Evolutionary conservation across 169 alveolate species (phyloP).

Genomic region (Cytauxzoon felis): DNA sequence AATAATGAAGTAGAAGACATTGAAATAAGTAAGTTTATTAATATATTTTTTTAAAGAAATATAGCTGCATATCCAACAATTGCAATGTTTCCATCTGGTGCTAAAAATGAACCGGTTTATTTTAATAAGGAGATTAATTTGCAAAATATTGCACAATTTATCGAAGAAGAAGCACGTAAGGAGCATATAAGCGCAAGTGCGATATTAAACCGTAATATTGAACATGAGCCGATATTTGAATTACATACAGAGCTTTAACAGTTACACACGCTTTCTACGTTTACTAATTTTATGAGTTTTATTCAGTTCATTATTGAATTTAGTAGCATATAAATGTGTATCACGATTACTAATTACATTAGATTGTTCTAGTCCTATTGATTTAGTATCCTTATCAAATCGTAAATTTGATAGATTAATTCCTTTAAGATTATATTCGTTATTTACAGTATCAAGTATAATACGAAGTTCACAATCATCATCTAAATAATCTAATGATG

Average conservation of each 20-base stretch:
- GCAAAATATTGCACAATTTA: slow-evolving; percentile 26
- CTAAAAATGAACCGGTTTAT: slow-evolving; percentile 33
- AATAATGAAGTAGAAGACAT: slow-evolving; percentile 60
- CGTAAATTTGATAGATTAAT: slow-evolving; percentile 8
- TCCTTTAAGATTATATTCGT: no score
- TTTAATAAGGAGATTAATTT: slow-evolving; percentile 12
- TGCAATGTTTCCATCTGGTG: slow-evolving; percentile 40
- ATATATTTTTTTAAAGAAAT: neutral
- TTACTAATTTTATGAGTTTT: neutral
- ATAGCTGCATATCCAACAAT: slow-evolving; percentile 35
- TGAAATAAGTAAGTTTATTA: slow-evolving; percentile 16
- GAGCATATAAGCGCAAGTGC: slow-evolving; percentile 1
- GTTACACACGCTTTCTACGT: neutral
- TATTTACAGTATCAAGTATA: neutral
- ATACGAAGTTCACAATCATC: slow-evolving; percentile 1
- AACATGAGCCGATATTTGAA: slow-evolving; percentile 48
- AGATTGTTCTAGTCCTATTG: no score
- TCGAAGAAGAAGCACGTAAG: slow-evolving; percentile 35
- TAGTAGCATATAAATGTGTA: no score
- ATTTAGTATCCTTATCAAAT: no score
- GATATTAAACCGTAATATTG: slow-evolving; percentile 12
- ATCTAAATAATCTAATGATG: neutral
- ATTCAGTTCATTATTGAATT: no score
- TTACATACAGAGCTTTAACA: slow-evolving; percentile 41
- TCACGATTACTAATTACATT: no score